A percentile compares a stretch with the other conserved stretches of the same genome.
Conservation (phyloP, 306 rosid species). For the Albizia julibrissin region DNA sequence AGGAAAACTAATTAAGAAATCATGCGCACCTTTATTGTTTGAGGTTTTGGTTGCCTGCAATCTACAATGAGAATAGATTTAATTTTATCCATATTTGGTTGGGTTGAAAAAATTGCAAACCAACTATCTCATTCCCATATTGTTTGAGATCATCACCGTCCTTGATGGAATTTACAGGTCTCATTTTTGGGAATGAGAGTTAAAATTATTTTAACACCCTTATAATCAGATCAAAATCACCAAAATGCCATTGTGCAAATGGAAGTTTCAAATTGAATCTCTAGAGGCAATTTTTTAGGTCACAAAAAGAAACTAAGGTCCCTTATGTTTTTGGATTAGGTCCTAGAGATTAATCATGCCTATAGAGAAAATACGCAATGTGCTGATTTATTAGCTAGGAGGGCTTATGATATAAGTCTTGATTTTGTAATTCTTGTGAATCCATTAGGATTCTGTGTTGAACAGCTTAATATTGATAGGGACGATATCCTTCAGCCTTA, state of each 20-base stretch:
- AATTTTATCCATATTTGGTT: not conserved
- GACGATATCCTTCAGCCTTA: too few relatives aligned
- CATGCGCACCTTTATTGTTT: not conserved
- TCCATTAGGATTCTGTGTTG: too few relatives aligned
- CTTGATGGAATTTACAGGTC: not conserved
- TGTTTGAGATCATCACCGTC: not conserved
- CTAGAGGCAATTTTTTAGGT: not conserved
- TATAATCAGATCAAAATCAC: not conserved
- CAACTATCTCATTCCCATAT: not conserved
- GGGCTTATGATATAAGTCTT: too few relatives aligned
- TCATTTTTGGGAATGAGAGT: not conserved
- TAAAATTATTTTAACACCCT: not conserved
- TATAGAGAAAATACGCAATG: too few relatives aligned
- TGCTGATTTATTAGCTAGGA: too few relatives aligned
- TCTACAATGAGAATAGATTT: too few relatives aligned
- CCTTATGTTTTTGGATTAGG: too few relatives aligned
- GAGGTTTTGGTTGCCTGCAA: not conserved
- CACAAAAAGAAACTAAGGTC: not conserved
- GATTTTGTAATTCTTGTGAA: too few relatives aligned
- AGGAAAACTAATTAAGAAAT: not conserved
- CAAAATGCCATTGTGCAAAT: not conserved
- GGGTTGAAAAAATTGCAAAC: not conserved
- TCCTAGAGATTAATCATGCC: too few relatives aligned
- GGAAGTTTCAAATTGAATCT: not conserved
- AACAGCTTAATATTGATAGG: too few relatives aligned